phyloP scores from a whole-genome alignment of 495 filamentous ascomycete species.

The Trypethelium eluteriae region DNA sequence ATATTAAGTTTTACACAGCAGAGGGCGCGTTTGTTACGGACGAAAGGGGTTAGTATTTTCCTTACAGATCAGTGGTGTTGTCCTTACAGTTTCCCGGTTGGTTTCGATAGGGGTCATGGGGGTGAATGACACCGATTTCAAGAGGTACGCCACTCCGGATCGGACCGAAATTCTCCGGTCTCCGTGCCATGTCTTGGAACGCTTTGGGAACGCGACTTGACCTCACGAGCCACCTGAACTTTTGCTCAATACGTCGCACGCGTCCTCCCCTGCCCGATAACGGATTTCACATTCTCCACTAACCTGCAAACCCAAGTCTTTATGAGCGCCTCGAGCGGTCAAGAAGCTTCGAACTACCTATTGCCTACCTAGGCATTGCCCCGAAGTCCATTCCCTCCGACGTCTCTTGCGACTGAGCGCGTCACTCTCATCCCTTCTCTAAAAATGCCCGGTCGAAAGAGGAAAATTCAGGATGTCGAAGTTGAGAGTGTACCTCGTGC shows the following conservation, averaged over 20 bases:
- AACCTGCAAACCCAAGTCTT: not conserved
- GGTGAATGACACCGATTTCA: not conserved
- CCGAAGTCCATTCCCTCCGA: not conserved
- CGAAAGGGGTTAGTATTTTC: too few species aligned
- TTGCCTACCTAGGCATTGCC: not conserved
- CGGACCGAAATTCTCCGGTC: conserved; percentile 8
- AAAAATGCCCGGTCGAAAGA: conserved; percentile 7
- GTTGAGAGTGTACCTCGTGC: not conserved
- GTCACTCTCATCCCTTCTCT: not conserved
- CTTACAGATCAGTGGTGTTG: too few species aligned
- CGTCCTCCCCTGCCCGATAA: not conserved
- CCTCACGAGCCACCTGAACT: not conserved
- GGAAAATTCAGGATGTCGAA: not conserved
- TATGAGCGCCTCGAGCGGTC: not conserved
- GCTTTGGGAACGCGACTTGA: not conserved
- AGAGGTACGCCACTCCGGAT: not conserved
- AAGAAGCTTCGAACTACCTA: not conserved
- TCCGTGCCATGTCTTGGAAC: not conserved
- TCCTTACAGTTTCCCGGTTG: too few species aligned
- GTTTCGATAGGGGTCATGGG: too few species aligned
- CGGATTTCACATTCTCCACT: not conserved
- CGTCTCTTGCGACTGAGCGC: not conserved
- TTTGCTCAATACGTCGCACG: not conserved
- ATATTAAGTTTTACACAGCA: too few species aligned
- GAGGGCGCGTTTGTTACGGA: too few species aligned